Conservation (phyloP, 73 alveolate species). For the Tetrahymena borealis region DNA sequence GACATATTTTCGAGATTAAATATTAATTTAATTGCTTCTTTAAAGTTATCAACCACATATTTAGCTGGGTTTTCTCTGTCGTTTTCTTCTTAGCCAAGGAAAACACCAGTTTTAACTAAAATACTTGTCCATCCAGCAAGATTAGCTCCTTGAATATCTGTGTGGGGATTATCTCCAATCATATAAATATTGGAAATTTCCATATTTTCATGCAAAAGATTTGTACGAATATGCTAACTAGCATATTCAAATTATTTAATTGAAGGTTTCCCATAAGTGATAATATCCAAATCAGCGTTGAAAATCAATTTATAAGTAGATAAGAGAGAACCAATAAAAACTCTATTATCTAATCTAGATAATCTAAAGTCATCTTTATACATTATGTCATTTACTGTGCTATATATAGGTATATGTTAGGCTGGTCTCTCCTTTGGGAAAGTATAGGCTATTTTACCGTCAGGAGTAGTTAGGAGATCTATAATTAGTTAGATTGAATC, state of each 20-base stretch:
- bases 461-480: neutral
- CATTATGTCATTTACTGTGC: slow-evolving; percentile 19
- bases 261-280: slow-evolving; percentile 63
- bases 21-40: slow-evolving; percentile 47
- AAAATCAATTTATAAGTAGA: slow-evolving; percentile 7
- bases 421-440: slow-evolving; percentile 1
- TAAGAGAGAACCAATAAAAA: slow-evolving; percentile 28
- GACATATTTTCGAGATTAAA: slow-evolving; percentile 18
- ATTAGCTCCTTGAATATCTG: slow-evolving; percentile 74
- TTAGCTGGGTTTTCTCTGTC: slow-evolving; percentile 57
- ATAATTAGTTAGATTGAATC: slow-evolving; percentile 2
- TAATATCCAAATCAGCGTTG: slow-evolving; percentile 34
- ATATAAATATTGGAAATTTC: slow-evolving; percentile 20
- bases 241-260: slow-evolving; percentile 51
- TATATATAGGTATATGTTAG: slow-evolving; percentile 30
- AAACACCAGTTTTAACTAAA: slow-evolving; percentile 63
- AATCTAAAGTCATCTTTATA: slow-evolving; percentile 26
- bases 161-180: slow-evolving; percentile 76
- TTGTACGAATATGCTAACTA: neutral
- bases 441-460: neutral
- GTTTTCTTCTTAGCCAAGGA: slow-evolving; percentile 32
- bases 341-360: slow-evolving; percentile 56
- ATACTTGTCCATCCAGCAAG: slow-evolving; percentile 56
- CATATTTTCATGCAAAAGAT: slow-evolving; percentile 6
- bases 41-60: slow-evolving; percentile 49